Percentiles rank a stretch among this genome's conserved stretches.
Conservation (phyloP, 2,329 filamentous ascomycete species). For the Metarhizium album region DNA sequence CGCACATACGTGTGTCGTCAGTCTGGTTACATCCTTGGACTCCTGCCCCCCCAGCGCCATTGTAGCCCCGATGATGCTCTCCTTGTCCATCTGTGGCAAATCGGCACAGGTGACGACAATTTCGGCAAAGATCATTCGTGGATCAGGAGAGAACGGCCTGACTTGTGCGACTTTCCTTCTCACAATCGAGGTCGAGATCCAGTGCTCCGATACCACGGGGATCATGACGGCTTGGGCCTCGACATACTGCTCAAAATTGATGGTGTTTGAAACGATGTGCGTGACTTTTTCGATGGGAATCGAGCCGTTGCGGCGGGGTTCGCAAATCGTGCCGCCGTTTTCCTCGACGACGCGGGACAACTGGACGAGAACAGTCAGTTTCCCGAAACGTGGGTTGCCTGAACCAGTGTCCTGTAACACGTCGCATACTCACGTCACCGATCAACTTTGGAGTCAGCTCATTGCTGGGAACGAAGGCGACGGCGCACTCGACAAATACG, state of each 20-base stretch:
- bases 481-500: constrained; percentile 31
- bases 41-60: constrained; percentile 82
- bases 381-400: neutral
- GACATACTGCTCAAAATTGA: constrained; percentile 84
- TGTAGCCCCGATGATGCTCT: constrained; percentile 83
- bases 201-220: constrained; percentile 71
- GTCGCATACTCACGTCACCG: constrained; percentile 23
- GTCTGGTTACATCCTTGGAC: constrained; percentile 56
- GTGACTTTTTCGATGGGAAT: constrained; percentile 38
- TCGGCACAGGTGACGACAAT: constrained; percentile 75
- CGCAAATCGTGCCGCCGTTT: constrained; percentile 39
- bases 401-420: neutral
- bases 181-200: constrained; percentile 62
- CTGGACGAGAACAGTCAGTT: constrained; percentile 18
- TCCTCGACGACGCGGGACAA: constrained; percentile 31
- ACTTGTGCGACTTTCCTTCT: constrained; percentile 65
- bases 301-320: constrained; percentile 36
- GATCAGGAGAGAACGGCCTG: constrained; percentile 82
- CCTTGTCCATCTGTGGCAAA: constrained; percentile 75
- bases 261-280: constrained; percentile 57
- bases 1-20: constrained; percentile 84
- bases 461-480: constrained; percentile 35
- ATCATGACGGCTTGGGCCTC: constrained; percentile 66
- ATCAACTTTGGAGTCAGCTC: constrained; percentile 29
- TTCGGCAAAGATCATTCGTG: constrained; percentile 78